These are phyloP conservation scores for Physcomitrium patens DNA, from an alignment of 225 moss, liverwort and hornwort species.

Conservation along the genomic window DNA sequence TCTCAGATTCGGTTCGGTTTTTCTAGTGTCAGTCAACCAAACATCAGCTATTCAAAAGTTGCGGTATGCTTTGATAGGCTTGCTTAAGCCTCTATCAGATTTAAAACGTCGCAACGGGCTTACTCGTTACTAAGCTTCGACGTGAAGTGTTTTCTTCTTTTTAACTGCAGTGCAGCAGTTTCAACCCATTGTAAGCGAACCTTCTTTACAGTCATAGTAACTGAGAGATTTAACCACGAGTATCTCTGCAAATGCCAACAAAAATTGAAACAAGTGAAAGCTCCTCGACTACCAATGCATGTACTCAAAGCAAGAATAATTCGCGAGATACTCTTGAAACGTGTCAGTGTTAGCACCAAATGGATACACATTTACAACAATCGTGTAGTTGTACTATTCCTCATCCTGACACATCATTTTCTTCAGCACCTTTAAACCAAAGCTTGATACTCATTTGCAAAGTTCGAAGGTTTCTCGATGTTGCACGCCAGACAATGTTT, in stretches of 20 bases:
- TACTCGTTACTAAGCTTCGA: conserved; percentile 64
- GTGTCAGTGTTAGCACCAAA: neutral
- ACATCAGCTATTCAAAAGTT: conserved; percentile 5
- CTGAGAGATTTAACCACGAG: conserved; percentile 74
- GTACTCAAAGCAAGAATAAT: neutral
- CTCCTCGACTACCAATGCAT: neutral
- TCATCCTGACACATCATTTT: neutral
- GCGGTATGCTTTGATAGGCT: conserved; percentile 64
- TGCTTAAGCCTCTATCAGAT: conserved; percentile 68
- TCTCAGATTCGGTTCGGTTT: neutral
- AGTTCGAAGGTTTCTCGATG: too few relatives aligned
- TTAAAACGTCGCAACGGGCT: conserved; percentile 66
- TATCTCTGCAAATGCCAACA: conserved; percentile 47
- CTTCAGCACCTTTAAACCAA: too few relatives aligned
- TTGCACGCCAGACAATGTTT: too few relatives aligned
- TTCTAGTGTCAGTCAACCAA: conserved; percentile 10
- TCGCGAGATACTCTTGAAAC: neutral
- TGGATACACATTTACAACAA: neutral
- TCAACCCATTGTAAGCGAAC: conserved; percentile 66
- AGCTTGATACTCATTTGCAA: too few relatives aligned
- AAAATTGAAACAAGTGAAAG: conserved; percentile 24
- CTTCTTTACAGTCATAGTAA: conserved; percentile 71
- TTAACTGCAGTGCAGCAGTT: conserved; percentile 70
- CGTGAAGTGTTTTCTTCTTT: conserved; percentile 32
- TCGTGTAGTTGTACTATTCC: neutral